Base-by-base conservation (phyloP, 345 rosid genomes). In the Acer saccharum region DNA sequence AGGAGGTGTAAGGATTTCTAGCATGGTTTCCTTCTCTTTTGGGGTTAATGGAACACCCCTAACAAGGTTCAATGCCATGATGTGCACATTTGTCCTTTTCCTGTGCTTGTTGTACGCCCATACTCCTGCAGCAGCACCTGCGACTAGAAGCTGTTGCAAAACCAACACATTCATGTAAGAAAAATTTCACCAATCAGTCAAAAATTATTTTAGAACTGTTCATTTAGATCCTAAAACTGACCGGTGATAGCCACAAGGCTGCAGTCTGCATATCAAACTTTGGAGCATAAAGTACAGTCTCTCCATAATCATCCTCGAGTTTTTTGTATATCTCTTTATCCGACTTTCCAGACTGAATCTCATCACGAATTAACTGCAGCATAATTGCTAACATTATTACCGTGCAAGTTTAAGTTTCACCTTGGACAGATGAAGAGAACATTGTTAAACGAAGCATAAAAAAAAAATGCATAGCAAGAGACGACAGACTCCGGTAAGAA, bases 241-340 rank as follows among this genome's bases (percentile, higher is more conserved):
- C 97, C 84, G 97, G 97, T 41, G 95, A 92, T 69, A 94, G 87
- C 97, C 98, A 92, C 83, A 96, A 83, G 57, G 89, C 97, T 2
- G 98, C 98, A 43, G 98, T 96, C 81, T 96, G 98, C 83, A 88
- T 7, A 82, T 96, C 99, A 74, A 96, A 96, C 75, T 94, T 96
- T 0, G 97, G 97, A 23, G 99, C 85, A 61, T 96, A 96, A 70
- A 96, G 99, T 68, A 96, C 97, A 0, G 99, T 94, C 89, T 96
- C 99, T 73, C 99, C 99, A 76, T 14, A 96, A 17, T 96, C 98
- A 64, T 92, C 93, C 88, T 94, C 97, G 5, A 96, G 94, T 88
- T 96, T 96, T 79, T 83, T 91, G 83, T 77, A 96, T n/a, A 96
- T 87, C 70, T 96, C 98, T 84, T 91, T 96, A 89, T 96, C 99